Percentiles rank a stretch among this genome's conserved stretches.
phyloP scores from a whole-genome alignment of 169 alveolate species.

The Plasmodium adleri region DNA sequence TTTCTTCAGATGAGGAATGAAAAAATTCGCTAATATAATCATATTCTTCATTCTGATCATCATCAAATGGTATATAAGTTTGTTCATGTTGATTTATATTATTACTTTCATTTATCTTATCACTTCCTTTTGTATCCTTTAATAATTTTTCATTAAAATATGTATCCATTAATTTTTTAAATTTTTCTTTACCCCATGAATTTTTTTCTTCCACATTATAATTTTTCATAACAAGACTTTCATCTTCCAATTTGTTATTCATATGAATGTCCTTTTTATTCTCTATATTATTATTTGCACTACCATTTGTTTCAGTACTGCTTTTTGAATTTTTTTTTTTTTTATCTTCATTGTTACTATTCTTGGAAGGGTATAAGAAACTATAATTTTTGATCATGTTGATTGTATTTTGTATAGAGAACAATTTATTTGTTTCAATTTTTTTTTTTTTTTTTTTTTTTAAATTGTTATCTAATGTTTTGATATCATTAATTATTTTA shows the following conservation, averaged over 20 bases:
- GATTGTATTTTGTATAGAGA: conserved; percentile 55
- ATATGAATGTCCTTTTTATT: not conserved
- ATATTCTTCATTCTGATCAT: conserved; percentile 30
- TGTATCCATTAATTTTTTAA: too few relatives aligned
- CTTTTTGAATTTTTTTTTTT: not conserved
- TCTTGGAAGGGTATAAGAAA: conserved; percentile 22
- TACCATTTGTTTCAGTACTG: not conserved
- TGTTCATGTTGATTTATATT: not conserved
- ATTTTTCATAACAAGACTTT: not conserved
- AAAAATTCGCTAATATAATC: conserved; percentile 62
- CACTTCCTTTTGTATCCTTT: too few relatives aligned
- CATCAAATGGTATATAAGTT: not conserved
- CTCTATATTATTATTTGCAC: not conserved
- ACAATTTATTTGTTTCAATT: conserved; percentile 2
- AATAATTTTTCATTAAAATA: too few relatives aligned
- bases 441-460: conserved; percentile 26
- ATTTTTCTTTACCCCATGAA: too few relatives aligned
- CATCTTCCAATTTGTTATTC: not conserved
- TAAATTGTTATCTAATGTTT: conserved; percentile 51
- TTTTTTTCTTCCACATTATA: too few relatives aligned
- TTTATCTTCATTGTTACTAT: not conserved
- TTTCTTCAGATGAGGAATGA: conserved; percentile 58
- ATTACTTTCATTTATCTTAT: not conserved
- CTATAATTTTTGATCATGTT: conserved; percentile 39
- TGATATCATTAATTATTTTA: conserved; percentile 56